A percentile compares a stretch with the other conserved stretches of the same genome.
Evolutionary conservation across 495 filamentous ascomycete genomes (phyloP).

Genomic region (Lichenothelia convexa): DNA sequence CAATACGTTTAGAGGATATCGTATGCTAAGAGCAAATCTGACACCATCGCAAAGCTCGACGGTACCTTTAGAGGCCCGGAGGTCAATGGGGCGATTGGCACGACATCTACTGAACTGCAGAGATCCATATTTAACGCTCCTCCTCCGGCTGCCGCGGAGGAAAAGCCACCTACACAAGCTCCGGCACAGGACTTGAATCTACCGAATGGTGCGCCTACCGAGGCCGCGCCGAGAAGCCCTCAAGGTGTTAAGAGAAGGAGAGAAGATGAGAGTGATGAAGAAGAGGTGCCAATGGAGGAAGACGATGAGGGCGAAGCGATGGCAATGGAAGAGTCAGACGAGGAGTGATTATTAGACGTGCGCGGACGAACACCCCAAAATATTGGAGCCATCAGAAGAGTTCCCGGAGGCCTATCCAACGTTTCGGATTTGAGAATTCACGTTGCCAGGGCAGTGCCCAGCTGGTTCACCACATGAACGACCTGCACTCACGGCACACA

Average conservation of each 20-base stretch:
- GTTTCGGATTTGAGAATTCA: too few species aligned
- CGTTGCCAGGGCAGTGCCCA: too few species aligned
- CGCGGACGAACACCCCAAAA: background rate
- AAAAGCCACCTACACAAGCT: background rate
- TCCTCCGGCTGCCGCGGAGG: conserved; percentile 17
- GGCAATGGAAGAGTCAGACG: conserved; percentile 19
- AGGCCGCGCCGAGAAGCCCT: conserved; percentile 7
- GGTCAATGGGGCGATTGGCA: conserved; percentile 26
- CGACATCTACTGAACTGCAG: conserved; percentile 53
- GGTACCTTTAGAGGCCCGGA: conserved; percentile 61
- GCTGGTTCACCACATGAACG: too few species aligned
- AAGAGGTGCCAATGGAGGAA: conserved; percentile 16
- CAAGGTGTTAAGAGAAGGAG: conserved; percentile 16
- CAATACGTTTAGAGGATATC: conserved; percentile 46
- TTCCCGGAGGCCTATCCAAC: background rate
- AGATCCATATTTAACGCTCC: conserved; percentile 51
- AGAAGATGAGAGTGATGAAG: conserved; percentile 17
- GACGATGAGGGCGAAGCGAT: conserved; percentile 18
- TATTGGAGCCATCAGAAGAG: background rate
- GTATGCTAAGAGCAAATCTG: conserved; percentile 74
- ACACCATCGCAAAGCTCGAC: conserved; percentile 73
- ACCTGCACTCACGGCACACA: too few species aligned
- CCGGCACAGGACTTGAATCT: background rate
- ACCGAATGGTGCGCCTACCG: conserved; percentile 2
- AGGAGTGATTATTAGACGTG: conserved; percentile 9